A percentile compares a stretch with the other conserved stretches of the same genome.
These are phyloP conservation scores for Powellomyces hirtus DNA, from an alignment of 192 early-diverging fungal species.

Conservation along the genomic window DNA sequence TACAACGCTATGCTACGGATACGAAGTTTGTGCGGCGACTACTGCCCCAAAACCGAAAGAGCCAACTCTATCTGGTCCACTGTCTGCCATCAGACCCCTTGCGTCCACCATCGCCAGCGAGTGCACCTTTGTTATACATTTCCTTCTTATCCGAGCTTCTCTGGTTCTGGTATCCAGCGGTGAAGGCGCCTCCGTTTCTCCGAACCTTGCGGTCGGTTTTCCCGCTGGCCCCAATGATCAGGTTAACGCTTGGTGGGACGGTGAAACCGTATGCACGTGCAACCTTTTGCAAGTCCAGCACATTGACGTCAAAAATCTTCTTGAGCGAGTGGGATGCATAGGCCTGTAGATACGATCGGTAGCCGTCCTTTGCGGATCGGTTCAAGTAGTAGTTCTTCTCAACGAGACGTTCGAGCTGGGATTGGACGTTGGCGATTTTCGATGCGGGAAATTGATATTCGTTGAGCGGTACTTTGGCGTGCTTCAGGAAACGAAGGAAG, in stretches of 20 bases:
- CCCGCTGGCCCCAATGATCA: slow-evolving; percentile 49
- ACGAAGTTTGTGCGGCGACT: too few relatives aligned
- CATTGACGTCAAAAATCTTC: slow-evolving; percentile 91
- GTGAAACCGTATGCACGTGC: slow-evolving; percentile 94
- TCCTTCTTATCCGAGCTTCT: slow-evolving; percentile 23
- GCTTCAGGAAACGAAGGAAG: slow-evolving; percentile 95
- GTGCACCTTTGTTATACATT: slow-evolving; percentile 25
- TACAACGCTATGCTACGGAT: too few relatives aligned
- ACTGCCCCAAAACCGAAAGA: too few relatives aligned
- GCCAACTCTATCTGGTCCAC: slow-evolving; percentile 40
- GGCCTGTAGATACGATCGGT: slow-evolving; percentile 91
- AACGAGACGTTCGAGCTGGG: slow-evolving; percentile 93
- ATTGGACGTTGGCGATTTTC: slow-evolving; percentile 97
- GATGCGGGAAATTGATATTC: slow-evolving; percentile 95
- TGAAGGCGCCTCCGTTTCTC: slow-evolving; percentile 6
- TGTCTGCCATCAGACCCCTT: slow-evolving; percentile 38
- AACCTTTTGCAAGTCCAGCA: slow-evolving; percentile 87
- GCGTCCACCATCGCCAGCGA: slow-evolving; percentile 17
- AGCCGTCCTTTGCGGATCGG: slow-evolving; percentile 93
- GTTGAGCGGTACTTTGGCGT: slow-evolving; percentile 97
- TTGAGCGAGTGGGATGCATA: slow-evolving; percentile 96
- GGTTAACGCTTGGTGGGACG: slow-evolving; percentile 93
- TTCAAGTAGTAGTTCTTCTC: slow-evolving; percentile 98
- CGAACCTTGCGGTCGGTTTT: slow-evolving; percentile 46
- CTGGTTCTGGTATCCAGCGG: slow-evolving; percentile 34